Percentiles rank a stretch among this genome's conserved stretches.
Evolutionary conservation across 2,329 filamentous ascomycete genomes (phyloP).

Genomic region (Geosmithia flava): DNA sequence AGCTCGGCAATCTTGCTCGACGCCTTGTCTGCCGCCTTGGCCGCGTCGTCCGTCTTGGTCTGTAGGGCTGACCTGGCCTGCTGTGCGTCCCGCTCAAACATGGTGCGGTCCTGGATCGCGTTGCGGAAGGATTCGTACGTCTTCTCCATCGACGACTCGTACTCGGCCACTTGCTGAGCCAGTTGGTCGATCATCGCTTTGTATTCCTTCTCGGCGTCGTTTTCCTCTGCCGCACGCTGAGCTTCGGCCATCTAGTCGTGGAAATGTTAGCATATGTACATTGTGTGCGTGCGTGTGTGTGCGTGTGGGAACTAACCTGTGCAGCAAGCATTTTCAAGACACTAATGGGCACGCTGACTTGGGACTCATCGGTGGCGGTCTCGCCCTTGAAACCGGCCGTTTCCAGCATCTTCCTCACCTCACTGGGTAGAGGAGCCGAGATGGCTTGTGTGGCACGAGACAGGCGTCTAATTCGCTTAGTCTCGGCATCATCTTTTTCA

Average conservation of each 20-base stretch:
- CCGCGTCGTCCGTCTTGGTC: slow-evolving; percentile 21
- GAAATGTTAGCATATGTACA: slow-evolving; percentile 6
- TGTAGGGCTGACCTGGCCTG: slow-evolving; percentile 20
- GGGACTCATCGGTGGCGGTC: slow-evolving; percentile 7
- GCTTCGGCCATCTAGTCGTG: slow-evolving; percentile 14
- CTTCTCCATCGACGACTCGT: slow-evolving; percentile 27
- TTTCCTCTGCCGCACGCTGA: slow-evolving; percentile 12
- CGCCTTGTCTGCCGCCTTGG: slow-evolving; percentile 10
- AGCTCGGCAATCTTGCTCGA: slow-evolving; percentile 19
- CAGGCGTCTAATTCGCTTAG: slow-evolving; percentile 10
- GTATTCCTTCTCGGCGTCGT: slow-evolving; percentile 20
- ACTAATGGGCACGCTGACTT: slow-evolving; percentile 15
- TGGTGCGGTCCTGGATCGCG: slow-evolving; percentile 36
- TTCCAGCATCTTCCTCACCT: slow-evolving; percentile 16
- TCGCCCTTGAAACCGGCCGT: neutral
- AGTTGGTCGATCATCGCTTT: slow-evolving; percentile 28
- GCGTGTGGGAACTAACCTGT: slow-evolving; percentile 16
- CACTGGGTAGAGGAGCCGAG: slow-evolving; percentile 16
- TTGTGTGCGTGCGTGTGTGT: neutral
- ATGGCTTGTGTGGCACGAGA: neutral
- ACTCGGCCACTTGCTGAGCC: slow-evolving; percentile 31
- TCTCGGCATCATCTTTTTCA: slow-evolving; percentile 13
- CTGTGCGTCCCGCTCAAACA: slow-evolving; percentile 32
- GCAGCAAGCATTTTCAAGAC: slow-evolving; percentile 24
- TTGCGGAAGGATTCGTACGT: slow-evolving; percentile 34